Evolutionary conservation across 1,284 basidiomycete genomes (phyloP).

Genomic region (Cryptococcus deneoformans): DNA sequence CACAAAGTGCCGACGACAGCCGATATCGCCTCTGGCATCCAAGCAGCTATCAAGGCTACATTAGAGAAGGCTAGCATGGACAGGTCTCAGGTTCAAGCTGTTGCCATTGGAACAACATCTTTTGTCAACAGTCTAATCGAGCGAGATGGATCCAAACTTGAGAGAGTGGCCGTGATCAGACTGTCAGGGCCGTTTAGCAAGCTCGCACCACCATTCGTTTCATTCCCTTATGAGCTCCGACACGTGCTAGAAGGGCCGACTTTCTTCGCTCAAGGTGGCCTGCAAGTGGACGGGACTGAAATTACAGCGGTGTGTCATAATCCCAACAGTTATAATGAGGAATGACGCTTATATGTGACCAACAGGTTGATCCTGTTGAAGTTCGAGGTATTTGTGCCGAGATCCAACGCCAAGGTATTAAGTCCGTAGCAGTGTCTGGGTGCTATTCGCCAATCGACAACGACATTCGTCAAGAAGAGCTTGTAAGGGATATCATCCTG

Average conservation of each 20-base stretch:
- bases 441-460: constrained; percentile 40
- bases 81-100: constrained; percentile 20
- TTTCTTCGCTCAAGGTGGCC: constrained; percentile 31
- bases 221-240: constrained; percentile 33
- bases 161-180: constrained; percentile 34
- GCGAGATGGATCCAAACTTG: constrained; percentile 21
- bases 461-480: constrained; percentile 33
- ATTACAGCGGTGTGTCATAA: constrained; percentile 18
- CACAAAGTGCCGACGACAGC: constrained; percentile 57
- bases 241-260: constrained; percentile 29
- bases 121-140: constrained; percentile 40
- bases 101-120: constrained; percentile 37
- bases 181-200: constrained; percentile 33
- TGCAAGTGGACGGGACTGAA: constrained; percentile 37
- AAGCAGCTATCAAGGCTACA: constrained; percentile 16
- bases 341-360: background rate
- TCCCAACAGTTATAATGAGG: background rate
- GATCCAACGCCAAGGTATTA: constrained; percentile 28
- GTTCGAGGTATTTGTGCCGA: constrained; percentile 28
- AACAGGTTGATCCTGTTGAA: constrained; percentile 31
- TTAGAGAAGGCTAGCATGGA: constrained; percentile 21
- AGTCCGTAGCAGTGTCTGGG: constrained; percentile 31
- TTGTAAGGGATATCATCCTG: constrained; percentile 25
- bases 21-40: constrained; percentile 57
- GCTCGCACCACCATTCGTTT: constrained; percentile 29